Base-by-base conservation (phyloP, 768 basidiomycete genomes). In the Lactarius sp. region DNA sequence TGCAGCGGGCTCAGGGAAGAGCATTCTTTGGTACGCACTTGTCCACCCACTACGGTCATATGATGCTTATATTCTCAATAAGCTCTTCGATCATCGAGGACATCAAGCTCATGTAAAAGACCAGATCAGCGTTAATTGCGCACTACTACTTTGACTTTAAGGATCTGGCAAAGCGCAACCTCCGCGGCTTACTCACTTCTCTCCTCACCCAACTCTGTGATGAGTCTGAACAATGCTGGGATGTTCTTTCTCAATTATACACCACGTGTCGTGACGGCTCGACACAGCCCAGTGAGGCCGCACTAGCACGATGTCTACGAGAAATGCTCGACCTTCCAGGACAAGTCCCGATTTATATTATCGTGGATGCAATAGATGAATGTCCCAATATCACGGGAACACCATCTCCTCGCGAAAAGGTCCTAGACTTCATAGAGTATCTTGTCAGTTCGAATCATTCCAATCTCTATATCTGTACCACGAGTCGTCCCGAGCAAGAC, bases 1-100 rank as follows among this genome's bases (percentile, higher is more conserved):
- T 34, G 27, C 18, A 62, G 61, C 55, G 27, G 61, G 55, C 5
- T 56, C 49, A 0, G 61, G 61, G 1, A 62, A 57, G 37, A 62
- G 39, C 14, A 22, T 62, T 3, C 37, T 62, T 34, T 62, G 37
- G 61, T 62, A 51, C 16, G 61, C 27, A 8, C 1, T 42, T 13
- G 14, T 37, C 33, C 14, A 6, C 2, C 49, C 12, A 2, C 20
- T 2, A 0, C 14, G 6, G 0, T 39, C 9, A 18, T 12, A 55
- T 6, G 6, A 42, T 13, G 27, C 34, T 56, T 7, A 56, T 14
- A 13, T 6, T 9, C 0, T 56, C 18, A 6, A 27, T 13, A 56
- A 62, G 54, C 34, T 51, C 55, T 1, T 20, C 41, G 2, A 56
- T 56, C 13, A 56, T 62, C 16, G 46, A 49, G n/a, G n/a, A 55